A percentile compares a stretch with the other conserved stretches of the same genome.
Conservation (phyloP, 1,139 yeast species). For the Geotrichum klebahnii region DNA sequence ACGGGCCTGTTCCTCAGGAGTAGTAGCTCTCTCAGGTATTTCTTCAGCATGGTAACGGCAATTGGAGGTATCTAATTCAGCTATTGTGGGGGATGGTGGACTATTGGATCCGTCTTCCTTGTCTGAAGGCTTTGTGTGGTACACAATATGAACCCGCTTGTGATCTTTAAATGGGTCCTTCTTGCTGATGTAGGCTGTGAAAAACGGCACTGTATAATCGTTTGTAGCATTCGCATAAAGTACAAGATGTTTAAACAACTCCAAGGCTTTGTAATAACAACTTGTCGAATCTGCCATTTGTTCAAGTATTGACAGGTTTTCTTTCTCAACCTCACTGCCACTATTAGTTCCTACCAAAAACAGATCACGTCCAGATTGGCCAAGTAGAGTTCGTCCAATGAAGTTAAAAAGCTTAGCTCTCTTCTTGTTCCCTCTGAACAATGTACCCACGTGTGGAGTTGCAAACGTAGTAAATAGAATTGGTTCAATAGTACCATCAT, state of each 20-base stretch:
- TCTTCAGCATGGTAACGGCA: not conserved
- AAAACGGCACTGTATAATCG: constrained; percentile 62
- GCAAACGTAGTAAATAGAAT: constrained; percentile 66
- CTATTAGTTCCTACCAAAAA: constrained; percentile 50
- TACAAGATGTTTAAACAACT: constrained; percentile 54
- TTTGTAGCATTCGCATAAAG: constrained; percentile 69
- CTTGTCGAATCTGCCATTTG: constrained; percentile 54
- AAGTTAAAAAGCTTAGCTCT: constrained; percentile 51
- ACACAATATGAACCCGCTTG: no score
- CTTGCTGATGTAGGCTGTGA: constrained; percentile 48
- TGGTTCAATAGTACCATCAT: no score
- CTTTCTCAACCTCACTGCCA: constrained; percentile 34
- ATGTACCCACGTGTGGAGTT: constrained; percentile 82
- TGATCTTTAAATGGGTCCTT: constrained; percentile 51
- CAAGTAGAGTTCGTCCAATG: constrained; percentile 61
- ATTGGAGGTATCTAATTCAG: not conserved
- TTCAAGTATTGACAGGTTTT: constrained; percentile 37
- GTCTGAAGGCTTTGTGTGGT: constrained; percentile 10
- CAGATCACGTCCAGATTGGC: constrained; percentile 69
- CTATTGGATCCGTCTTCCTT: not conserved
- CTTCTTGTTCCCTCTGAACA: constrained; percentile 42
- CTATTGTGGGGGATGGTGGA: no score
- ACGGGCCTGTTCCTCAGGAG: not conserved
- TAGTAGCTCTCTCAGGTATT: not conserved
- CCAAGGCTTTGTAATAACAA: constrained; percentile 53